phyloP scores from a whole-genome alignment of 495 filamentous ascomycete genomes.

The Neurospora tetrasperma region DNA sequence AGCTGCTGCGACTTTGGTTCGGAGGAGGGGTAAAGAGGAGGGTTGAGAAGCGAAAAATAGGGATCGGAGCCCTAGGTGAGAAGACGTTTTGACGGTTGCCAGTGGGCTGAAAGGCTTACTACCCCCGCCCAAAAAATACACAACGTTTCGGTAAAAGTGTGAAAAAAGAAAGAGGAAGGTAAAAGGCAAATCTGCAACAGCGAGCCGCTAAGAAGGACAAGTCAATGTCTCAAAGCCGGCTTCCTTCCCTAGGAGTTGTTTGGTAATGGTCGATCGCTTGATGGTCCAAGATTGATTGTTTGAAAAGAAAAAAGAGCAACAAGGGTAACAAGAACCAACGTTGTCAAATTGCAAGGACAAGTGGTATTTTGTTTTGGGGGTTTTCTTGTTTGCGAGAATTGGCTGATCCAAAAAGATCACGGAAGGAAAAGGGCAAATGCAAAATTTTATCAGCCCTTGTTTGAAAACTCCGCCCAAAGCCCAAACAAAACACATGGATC shows the following conservation, averaged over 20 bases:
- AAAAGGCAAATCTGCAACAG: neutral
- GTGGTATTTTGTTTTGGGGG: neutral
- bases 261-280: neutral
- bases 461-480: neutral
- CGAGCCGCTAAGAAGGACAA: neutral
- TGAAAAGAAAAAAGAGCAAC: neutral
- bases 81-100: conserved; percentile 33
- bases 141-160: neutral
- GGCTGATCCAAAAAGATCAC: neutral
- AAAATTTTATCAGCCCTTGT: neutral
- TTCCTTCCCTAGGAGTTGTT: neutral
- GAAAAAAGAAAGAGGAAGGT: neutral
- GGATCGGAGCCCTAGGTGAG: conserved; percentile 22
- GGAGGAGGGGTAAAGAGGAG: conserved; percentile 32
- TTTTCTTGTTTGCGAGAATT: neutral
- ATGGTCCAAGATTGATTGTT: neutral
- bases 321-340: neutral
- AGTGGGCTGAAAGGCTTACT: conserved; percentile 16
- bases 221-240: neutral
- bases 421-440: neutral
- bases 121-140: conserved; percentile 6
- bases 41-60: conserved; percentile 44
- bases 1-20: conserved; percentile 15
- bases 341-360: neutral
- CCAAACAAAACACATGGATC: neutral